A percentile compares a stretch with the other conserved stretches of the same genome.
phyloP scores from a whole-genome alignment of 768 basidiomycete species.

The Nevesoporus exiguus region DNA sequence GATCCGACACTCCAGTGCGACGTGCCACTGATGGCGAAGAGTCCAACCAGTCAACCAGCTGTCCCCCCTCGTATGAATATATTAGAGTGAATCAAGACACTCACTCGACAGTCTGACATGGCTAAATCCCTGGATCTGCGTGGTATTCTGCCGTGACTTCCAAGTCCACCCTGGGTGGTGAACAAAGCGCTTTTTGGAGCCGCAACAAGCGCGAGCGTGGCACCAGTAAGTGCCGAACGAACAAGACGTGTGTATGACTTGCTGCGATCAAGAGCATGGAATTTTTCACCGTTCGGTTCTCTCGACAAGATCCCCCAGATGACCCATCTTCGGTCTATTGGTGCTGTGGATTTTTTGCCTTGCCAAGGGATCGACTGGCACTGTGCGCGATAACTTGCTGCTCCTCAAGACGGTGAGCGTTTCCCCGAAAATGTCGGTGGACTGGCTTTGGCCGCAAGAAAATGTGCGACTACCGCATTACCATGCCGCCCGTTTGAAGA shows the following conservation, averaged over 20 bases:
- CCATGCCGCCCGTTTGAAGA: neutral
- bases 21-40: neutral
- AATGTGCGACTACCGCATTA: constrained; percentile 3
- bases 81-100: constrained; percentile 32
- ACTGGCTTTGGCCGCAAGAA: constrained; percentile 9
- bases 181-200: constrained; percentile 12
- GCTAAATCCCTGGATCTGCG: neutral
- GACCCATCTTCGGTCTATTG: neutral
- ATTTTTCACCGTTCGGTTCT: constrained; percentile 28
- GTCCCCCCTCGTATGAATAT: constrained; percentile 24
- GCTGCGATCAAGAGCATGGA: constrained; percentile 20
- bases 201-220: constrained; percentile 14
- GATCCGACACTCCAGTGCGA: constrained; percentile 1
- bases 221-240: constrained; percentile 24
- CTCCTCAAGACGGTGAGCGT: constrained; percentile 12
- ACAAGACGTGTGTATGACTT: constrained; percentile 18
- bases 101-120: constrained; percentile 23
- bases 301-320: constrained; percentile 11
- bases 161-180: constrained; percentile 6
- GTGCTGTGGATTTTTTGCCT: constrained; percentile 5
- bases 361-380: neutral
- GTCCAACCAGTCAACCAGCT: constrained; percentile 8
- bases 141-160: constrained; percentile 5
- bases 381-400: constrained; percentile 1
- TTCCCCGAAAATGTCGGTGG: neutral